Percentiles rank a stretch among this genome's conserved stretches.
Evolutionary conservation across 2,329 filamentous ascomycete species (phyloP).

Genomic region (Phialemoniopsis sp.): DNA sequence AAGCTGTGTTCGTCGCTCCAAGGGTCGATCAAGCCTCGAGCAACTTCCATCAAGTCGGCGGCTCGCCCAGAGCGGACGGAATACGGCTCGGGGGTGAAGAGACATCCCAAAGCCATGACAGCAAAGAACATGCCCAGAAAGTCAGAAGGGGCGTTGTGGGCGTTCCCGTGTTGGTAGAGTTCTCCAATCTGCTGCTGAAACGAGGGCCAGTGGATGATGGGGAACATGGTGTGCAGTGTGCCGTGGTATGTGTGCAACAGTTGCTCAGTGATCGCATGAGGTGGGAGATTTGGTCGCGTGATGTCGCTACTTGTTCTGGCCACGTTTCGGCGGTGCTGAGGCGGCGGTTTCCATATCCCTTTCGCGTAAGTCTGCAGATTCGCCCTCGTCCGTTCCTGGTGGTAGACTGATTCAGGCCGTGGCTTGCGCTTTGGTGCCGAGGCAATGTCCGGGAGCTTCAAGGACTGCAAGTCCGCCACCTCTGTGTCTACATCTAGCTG

Average conservation of each 20-base stretch:
- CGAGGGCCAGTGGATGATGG: slow-evolving; percentile 82
- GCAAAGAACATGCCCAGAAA: slow-evolving; percentile 81
- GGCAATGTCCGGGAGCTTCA: slow-evolving; percentile 61
- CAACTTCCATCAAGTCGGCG: slow-evolving; percentile 65
- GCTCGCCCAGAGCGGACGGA: slow-evolving; percentile 48
- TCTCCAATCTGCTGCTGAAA: slow-evolving; percentile 74
- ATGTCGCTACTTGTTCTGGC: slow-evolving; percentile 17
- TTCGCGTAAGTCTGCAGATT: slow-evolving; percentile 71
- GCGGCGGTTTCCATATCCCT: slow-evolving; percentile 76
- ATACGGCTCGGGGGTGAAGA: slow-evolving; percentile 61
- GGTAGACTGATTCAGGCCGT: slow-evolving; percentile 57
- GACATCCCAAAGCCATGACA: slow-evolving; percentile 73
- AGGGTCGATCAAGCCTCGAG: slow-evolving; percentile 67
- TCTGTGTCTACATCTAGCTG: slow-evolving; percentile 28
- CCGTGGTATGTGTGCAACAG: slow-evolving; percentile 73
- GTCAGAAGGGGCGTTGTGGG: slow-evolving; percentile 40
- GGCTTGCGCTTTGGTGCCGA: slow-evolving; percentile 61
- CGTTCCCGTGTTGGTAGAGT: slow-evolving; percentile 48
- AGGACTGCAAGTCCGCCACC: slow-evolving; percentile 26
- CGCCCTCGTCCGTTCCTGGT: slow-evolving; percentile 66
- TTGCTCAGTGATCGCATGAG: slow-evolving; percentile 64
- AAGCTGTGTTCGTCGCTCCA: slow-evolving; percentile 77
- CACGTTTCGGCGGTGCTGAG: slow-evolving; percentile 57
- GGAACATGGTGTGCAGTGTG: slow-evolving; percentile 75
- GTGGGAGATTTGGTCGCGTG: slow-evolving; percentile 62